These are phyloP conservation scores for Mrakia blollopis DNA, from an alignment of 768 basidiomycete species.

Conservation along the genomic window DNA sequence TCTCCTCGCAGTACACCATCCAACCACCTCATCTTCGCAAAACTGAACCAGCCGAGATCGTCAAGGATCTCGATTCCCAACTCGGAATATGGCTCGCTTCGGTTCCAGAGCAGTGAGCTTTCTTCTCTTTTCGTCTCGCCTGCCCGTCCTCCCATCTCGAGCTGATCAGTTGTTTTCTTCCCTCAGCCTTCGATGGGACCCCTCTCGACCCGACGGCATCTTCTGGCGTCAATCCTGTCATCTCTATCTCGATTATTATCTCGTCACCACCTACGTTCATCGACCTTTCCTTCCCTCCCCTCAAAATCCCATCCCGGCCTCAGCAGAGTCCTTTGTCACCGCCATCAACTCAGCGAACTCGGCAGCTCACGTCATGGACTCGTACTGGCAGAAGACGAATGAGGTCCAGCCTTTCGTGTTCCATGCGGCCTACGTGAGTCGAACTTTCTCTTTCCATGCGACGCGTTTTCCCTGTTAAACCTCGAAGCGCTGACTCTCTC, in stretches of 20 bases:
- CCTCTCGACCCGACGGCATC: constrained; percentile 9
- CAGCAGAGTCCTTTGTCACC: constrained; percentile 16
- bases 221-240: constrained; percentile 12
- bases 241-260: background rate
- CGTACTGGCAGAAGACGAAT: constrained; percentile 18
- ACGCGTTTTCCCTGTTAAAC: background rate
- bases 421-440: constrained; percentile 28
- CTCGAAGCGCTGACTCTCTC: background rate
- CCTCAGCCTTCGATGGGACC: constrained; percentile 24
- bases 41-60: background rate
- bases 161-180: background rate
- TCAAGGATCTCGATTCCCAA: background rate
- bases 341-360: constrained; percentile 28
- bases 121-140: background rate
- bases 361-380: constrained; percentile 24
- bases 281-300: constrained; percentile 28
- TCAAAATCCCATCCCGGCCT: constrained; percentile 19
- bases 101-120: constrained; percentile 4
- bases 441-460: too few relatives aligned
- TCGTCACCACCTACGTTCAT: constrained; percentile 25
- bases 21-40: constrained; percentile 1
- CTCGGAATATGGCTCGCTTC: background rate
- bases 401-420: constrained; percentile 23
- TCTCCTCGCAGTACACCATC: constrained; percentile 22
- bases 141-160: background rate